Base-by-base conservation (phyloP, 768 basidiomycete genomes). In the Lactifluus piperatus region DNA sequence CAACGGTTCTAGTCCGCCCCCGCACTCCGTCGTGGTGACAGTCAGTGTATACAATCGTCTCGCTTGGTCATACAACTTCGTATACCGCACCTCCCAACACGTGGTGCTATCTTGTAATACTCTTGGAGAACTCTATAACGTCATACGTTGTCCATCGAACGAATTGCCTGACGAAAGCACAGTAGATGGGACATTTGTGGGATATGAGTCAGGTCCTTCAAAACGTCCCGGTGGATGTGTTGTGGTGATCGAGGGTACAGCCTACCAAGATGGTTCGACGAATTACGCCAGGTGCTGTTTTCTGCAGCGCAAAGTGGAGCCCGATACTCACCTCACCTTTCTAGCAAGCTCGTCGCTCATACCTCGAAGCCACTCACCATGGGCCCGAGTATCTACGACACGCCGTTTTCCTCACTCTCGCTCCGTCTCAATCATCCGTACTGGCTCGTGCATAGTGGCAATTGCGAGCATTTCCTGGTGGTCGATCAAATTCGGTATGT, bases 381-480 rank as follows among this genome's bases (percentile, higher is more conserved):
- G 45, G 70, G 71, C 72, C 61, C 70, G 72, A 67, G 58, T 68
- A 74, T 85, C 67, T 67, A 72, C 54, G 75, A 82, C 54, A 81
- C 81, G 8, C 55, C 68, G 9, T 72, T 91, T 41, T 70, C 74
- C 1, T 78, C 81, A 1, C 76, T 92, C 24, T 71, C 75, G 4
- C 69, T 91, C 22, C 79, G 84, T 32, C 69, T 89, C 37, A 80
- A 88, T 64, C 77, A 86, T 65, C 91, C 91, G 0, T 92, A 93
- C 64, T 90, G 86, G 83, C 72, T 92, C 55, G 73, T 91, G 18
- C 91, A 93, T 66, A 78, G 79, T 54, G 91, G 90, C 34, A 85
- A 81, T 65, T 93, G 91, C 67, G 88, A 91, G 64, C 91, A 93
- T 66, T 88, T 84, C 68, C 64, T 91, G 22, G 79, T 86, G 22